Percentiles rank a stretch among this genome's conserved stretches.
Evolutionary conservation across 2,329 filamentous ascomycete genomes (phyloP).

Genomic region (Neofusicoccum cordaticola): DNA sequence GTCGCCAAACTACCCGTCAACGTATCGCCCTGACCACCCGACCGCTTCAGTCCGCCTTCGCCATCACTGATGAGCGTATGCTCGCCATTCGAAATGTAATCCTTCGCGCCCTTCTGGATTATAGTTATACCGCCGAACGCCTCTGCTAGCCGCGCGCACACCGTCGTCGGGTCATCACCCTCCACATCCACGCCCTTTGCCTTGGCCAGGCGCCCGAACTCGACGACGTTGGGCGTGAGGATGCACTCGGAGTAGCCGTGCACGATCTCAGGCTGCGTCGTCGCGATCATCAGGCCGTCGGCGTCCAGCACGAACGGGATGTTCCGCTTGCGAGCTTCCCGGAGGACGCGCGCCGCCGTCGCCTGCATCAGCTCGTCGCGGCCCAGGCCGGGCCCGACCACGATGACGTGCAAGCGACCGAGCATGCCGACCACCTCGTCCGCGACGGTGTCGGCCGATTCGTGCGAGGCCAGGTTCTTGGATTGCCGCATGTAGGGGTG

Average conservation of each 20-base stretch:
- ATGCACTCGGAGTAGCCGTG: conserved; percentile 80
- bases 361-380: conserved; percentile 87
- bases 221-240: conserved; percentile 90
- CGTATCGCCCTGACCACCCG: conserved; percentile 93
- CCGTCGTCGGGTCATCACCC: conserved; percentile 51
- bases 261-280: conserved; percentile 71
- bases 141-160: conserved; percentile 67
- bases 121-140: conserved; percentile 85
- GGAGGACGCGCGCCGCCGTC: conserved; percentile 75
- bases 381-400: conserved; percentile 88
- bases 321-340: conserved; percentile 66
- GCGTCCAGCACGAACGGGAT: conserved; percentile 89
- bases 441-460: conserved; percentile 63
- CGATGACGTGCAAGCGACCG: conserved; percentile 82
- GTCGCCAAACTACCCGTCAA: conserved; percentile 87
- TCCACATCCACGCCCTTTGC: conserved; percentile 65
- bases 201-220: conserved; percentile 81
- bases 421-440: conserved; percentile 74
- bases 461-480: conserved; percentile 53
- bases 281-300: conserved; percentile 78
- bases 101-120: conserved; percentile 80
- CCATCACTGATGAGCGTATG: conserved; percentile 74
- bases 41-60: conserved; percentile 80
- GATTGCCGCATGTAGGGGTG: conserved; percentile 90
- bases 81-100: conserved; percentile 79